These are phyloP conservation scores for Trichoderma parareesei DNA, from an alignment of 495 filamentous ascomycete genomes.

Conservation along the genomic window DNA sequence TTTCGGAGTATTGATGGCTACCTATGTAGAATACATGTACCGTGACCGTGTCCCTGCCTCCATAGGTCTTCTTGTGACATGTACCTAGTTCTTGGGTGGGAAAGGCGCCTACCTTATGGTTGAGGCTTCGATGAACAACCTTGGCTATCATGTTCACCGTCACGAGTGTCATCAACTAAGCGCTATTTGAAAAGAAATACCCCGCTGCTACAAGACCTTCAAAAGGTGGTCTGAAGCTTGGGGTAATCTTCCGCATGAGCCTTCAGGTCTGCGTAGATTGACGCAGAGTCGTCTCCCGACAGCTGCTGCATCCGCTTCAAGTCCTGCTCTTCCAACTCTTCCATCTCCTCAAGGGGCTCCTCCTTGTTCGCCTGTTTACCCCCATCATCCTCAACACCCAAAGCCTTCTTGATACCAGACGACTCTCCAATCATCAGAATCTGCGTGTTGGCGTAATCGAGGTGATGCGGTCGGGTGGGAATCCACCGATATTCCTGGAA, in stretches of 20 bases:
- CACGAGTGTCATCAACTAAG: neutral
- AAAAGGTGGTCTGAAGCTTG: constrained; percentile 34
- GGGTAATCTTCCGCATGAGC: constrained; percentile 31
- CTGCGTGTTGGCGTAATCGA: constrained; percentile 73
- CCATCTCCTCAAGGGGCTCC: constrained; percentile 46
- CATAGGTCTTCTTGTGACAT: no score
- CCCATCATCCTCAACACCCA: constrained; percentile 49
- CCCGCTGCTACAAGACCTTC: neutral
- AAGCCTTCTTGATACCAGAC: constrained; percentile 53
- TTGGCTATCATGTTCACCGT: neutral
- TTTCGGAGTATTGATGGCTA: no score
- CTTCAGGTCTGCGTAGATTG: constrained; percentile 36
- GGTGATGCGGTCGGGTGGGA: constrained; percentile 62
- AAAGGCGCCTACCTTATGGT: no score
- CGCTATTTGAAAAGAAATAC: neutral
- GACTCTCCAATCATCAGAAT: constrained; percentile 75
- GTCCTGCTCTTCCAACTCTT: constrained; percentile 38
- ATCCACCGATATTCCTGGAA: constrained; percentile 71
- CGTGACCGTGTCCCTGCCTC: no score
- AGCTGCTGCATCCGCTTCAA: constrained; percentile 30
- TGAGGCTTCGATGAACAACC: no score
- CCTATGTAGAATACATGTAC: no score
- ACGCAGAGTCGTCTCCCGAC: constrained; percentile 26
- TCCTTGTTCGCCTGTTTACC: constrained; percentile 43
- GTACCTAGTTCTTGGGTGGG: no score